These are phyloP conservation scores for Stephanodiscus minutulus DNA, from an alignment of 108 stramenopile genomes.

Conservation along the genomic window DNA sequence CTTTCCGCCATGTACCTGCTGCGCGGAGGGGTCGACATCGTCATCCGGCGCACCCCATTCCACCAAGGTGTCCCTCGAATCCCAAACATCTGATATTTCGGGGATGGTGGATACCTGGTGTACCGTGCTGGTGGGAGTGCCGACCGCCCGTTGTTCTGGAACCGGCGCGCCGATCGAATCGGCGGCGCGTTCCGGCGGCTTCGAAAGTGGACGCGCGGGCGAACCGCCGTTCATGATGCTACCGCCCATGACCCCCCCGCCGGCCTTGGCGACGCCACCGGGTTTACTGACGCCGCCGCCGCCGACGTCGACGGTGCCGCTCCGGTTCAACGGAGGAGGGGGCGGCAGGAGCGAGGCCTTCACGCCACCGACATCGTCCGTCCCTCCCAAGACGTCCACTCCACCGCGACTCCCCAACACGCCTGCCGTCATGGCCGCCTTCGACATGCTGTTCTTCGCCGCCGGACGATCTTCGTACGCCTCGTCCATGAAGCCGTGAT, in stretches of 20 bases:
- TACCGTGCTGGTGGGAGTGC: too few species aligned
- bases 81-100: neutral
- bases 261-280: neutral
- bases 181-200: too few species aligned
- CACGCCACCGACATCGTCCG: neutral
- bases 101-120: too few species aligned
- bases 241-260: neutral
- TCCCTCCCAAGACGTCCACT: slow-evolving; percentile 3
- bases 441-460: slow-evolving; percentile 31
- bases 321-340: neutral
- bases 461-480: slow-evolving; percentile 33
- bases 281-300: neutral
- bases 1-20: neutral
- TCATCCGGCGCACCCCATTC: slow-evolving; percentile 11
- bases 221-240: neutral
- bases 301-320: neutral
- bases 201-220: neutral
- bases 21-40: neutral
- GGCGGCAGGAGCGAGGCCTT: neutral
- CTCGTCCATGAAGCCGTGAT: slow-evolving; percentile 48
- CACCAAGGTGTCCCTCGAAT: neutral
- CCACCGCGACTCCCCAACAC: neutral
- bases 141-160: too few species aligned
- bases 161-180: too few species aligned
- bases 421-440: slow-evolving; percentile 6